Evolutionary conservation across 2,329 filamentous ascomycete species (phyloP).

Genomic region (Fusarium torreyae): DNA sequence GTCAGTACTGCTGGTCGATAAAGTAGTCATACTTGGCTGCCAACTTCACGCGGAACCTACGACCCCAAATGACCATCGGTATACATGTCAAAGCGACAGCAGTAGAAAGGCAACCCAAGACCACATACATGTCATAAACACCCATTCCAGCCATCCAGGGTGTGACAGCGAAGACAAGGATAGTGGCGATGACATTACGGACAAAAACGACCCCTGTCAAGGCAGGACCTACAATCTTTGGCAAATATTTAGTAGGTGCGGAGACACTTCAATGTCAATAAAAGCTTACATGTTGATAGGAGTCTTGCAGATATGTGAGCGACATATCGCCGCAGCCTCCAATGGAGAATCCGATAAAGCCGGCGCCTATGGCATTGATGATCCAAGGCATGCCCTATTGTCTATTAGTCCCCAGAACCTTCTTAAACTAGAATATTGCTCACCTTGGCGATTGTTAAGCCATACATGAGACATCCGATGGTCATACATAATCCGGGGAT

Average conservation of each 20-base stretch:
- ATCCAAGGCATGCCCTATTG: conserved; percentile 41
- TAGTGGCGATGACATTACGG: conserved; percentile 34
- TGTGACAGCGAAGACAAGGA: conserved; percentile 28
- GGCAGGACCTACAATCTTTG: conserved; percentile 33
- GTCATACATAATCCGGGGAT: conserved; percentile 32
- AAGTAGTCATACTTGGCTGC: conserved; percentile 32
- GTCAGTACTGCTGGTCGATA: conserved; percentile 26
- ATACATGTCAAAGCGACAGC: conserved; percentile 32
- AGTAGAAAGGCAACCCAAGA: conserved; percentile 26
- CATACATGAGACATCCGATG: conserved; percentile 40
- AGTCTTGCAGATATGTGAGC: conserved; percentile 40
- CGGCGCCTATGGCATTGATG: conserved; percentile 37
- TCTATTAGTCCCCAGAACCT: fast-evolving
- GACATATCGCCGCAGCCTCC: conserved; percentile 39
- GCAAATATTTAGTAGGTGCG: fast-evolving
- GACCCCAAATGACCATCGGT: conserved; percentile 36
- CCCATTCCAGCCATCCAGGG: conserved; percentile 40
- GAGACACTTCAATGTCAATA: fast-evolving
- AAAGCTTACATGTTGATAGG: conserved; percentile 31
- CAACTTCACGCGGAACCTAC: conserved; percentile 17
- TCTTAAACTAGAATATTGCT: fast-evolving
- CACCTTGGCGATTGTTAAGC: conserved; percentile 36
- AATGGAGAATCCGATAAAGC: conserved; percentile 39
- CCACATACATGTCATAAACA: conserved; percentile 35
- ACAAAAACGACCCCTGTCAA: conserved; percentile 38